These are phyloP conservation scores for Leptographium procerum DNA, from an alignment of 2,329 filamentous ascomycete species.

Conservation along the genomic window DNA sequence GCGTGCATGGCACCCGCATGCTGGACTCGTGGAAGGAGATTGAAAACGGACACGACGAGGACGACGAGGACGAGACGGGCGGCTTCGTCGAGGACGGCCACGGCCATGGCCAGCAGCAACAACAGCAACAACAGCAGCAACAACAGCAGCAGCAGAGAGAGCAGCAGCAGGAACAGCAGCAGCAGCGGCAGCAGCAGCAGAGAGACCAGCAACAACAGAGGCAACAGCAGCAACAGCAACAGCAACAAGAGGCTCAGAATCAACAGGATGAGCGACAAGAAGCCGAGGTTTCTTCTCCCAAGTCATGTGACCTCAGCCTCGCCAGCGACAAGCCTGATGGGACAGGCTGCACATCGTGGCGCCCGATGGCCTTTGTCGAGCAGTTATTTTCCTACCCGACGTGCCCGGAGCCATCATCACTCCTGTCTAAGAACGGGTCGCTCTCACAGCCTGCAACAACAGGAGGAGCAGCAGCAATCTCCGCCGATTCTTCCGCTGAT, in stretches of 20 bases:
- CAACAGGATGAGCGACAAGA: background rate
- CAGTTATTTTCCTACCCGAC: conserved; percentile 1
- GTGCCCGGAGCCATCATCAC: background rate
- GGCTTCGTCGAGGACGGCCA: conserved; percentile 33
- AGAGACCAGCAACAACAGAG: conserved; percentile 22
- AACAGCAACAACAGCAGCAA: conserved; percentile 4
- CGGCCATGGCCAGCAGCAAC: background rate
- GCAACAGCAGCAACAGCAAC: background rate
- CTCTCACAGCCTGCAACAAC: background rate
- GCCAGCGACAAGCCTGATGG: background rate
- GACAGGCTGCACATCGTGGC: conserved; percentile 4
- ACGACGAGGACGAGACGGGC: conserved; percentile 37
- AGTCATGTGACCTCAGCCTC: background rate
- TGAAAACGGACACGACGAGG: conserved; percentile 54
- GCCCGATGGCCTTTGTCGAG: background rate
- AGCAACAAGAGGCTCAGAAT: background rate
- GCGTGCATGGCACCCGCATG: conserved; percentile 93
- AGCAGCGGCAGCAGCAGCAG: background rate
- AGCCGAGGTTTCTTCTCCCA: background rate
- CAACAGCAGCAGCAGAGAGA: background rate
- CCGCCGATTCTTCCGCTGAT: no score
- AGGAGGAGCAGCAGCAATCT: background rate
- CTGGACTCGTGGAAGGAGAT: conserved; percentile 85
- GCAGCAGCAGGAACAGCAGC: background rate
- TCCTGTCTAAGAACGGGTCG: background rate